Base-by-base conservation (phyloP, 352 stramenopile species). In the Pythium rhizo-oryzae region DNA sequence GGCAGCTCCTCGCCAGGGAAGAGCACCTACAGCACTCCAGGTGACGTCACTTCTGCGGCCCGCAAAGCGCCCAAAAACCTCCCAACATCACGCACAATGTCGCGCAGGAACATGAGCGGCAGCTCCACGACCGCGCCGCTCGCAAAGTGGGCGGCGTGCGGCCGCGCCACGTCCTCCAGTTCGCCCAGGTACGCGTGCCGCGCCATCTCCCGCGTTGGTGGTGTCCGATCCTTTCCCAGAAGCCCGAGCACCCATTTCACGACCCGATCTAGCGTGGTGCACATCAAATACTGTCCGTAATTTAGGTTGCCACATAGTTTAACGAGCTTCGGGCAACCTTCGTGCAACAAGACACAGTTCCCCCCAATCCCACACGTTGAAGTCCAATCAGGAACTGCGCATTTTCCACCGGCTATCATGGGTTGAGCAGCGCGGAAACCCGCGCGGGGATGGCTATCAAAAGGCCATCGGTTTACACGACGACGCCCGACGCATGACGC, bases 1-100 rank as follows among this genome's bases (percentile, higher is more conserved):
- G 88, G 86, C 4, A 96, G 64, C 60, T 90, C 81, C 41, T 94
- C 86, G 15, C 87, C 86, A 19, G 88, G 88, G 65, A 96, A 96
- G 24, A 96, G 76, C 59, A 96, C 82, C 86, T 96, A 21, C n/a
- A 66, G 8, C 0, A 24, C 6, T 49, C 16, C 43, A 49, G n/a
- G n/a, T n/a, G n/a, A 8, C 12, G 43, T 49, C 16, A 23, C 6
- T 41, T 41, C 35, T 16, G 4, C 11, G 41, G n/a, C 18, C n/a
- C n/a, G n/a, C n/a, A n/a, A n/a, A n/a, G n/a, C n/a, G n/a, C n/a
- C n/a, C n/a, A n/a, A n/a, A n/a, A n/a, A n/a, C n/a, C n/a, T n/a
- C 16, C 19, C 2, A 23, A 56, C 25, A 52, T 9, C 15, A 76
- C 78, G 46, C 75, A 96, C 88, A 60, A 92, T 91, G 46, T 94